These are phyloP conservation scores for Posidonia oceanica DNA, from an alignment of 116 monocot species.

Conservation along the genomic window DNA sequence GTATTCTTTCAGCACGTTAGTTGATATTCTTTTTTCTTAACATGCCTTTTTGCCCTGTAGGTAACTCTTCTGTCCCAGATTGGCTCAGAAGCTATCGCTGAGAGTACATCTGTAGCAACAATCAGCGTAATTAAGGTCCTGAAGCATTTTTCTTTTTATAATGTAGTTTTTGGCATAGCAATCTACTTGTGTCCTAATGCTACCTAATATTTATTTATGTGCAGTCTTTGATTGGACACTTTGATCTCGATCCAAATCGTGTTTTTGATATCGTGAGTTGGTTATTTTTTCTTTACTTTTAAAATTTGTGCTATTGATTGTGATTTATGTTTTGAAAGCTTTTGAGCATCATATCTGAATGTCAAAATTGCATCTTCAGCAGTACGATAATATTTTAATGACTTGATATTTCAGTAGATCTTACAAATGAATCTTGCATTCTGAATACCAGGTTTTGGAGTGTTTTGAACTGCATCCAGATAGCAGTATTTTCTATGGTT, in stretches of 20 bases:
- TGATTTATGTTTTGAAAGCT: background rate
- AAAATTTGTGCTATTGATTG: background rate
- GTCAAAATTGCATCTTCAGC: background rate
- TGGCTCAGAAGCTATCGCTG: slow-evolving; percentile 36
- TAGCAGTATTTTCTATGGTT: slow-evolving; percentile 48
- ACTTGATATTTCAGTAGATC: background rate
- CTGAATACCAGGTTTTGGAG: background rate
- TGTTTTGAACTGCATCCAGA: slow-evolving; percentile 16
- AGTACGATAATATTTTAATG: too few species aligned
- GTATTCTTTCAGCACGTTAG: background rate
- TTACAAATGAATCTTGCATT: background rate
- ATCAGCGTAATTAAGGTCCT: slow-evolving; percentile 85
- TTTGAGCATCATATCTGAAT: background rate
- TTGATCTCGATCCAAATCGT: slow-evolving; percentile 97
- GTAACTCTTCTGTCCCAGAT: slow-evolving; percentile 93
- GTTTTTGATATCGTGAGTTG: slow-evolving; percentile 97
- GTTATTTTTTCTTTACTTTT: background rate
- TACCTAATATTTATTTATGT: slow-evolving; percentile 12
- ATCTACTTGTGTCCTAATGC: slow-evolving; percentile 1
- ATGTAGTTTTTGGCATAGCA: background rate
- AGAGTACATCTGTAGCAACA: slow-evolving; percentile 40
- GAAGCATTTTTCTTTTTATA: background rate
- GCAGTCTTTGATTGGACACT: slow-evolving; percentile 98
- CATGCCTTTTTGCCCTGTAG: slow-evolving; percentile 24
- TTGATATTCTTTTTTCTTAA: background rate